These are phyloP conservation scores for Lippia alba DNA, from an alignment of 305 asterid genomes.

Conservation along the genomic window DNA sequence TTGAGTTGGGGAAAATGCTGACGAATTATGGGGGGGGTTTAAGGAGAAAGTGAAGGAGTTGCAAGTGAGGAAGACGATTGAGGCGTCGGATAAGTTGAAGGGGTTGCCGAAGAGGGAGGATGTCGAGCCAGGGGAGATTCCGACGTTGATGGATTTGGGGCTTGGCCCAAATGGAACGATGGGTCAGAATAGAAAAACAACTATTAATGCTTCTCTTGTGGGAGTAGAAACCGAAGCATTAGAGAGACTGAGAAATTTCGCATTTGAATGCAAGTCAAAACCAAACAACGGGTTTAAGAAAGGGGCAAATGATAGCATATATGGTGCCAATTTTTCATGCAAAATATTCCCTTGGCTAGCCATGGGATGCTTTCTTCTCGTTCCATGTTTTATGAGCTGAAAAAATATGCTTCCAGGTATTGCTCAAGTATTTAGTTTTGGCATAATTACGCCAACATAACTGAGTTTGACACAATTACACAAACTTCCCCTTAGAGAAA, in stretches of 20 bases:
- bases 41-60: constrained; percentile 78
- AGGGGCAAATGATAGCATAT: constrained; percentile 72
- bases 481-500: no score
- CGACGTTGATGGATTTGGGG: constrained; percentile 88
- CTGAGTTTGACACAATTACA: no score
- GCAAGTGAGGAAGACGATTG: constrained; percentile 84
- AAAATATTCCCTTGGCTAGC: constrained; percentile 99
- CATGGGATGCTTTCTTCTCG: constrained; percentile 99
- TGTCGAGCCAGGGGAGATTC: constrained; percentile 93
- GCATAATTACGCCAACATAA: not conserved
- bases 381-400: constrained; percentile 91
- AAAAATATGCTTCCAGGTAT: constrained; percentile 80
- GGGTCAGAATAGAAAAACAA: constrained; percentile 72
- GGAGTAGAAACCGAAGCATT: constrained; percentile 98
- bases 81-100: constrained; percentile 76
- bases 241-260: constrained; percentile 78
- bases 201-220: constrained; percentile 68
- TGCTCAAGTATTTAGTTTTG: not conserved
- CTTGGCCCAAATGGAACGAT: constrained; percentile 67
- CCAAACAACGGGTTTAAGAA: constrained; percentile 61
- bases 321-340: constrained; percentile 97
- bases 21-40: constrained; percentile 94
- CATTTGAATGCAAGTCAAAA: constrained; percentile 77
- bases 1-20: constrained; percentile 80
- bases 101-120: constrained; percentile 89